A percentile compares a stretch with the other conserved stretches of the same genome.
Conservation (phyloP, 805 yeast genomes). For the Wilhelminamyces savonicus region DNA sequence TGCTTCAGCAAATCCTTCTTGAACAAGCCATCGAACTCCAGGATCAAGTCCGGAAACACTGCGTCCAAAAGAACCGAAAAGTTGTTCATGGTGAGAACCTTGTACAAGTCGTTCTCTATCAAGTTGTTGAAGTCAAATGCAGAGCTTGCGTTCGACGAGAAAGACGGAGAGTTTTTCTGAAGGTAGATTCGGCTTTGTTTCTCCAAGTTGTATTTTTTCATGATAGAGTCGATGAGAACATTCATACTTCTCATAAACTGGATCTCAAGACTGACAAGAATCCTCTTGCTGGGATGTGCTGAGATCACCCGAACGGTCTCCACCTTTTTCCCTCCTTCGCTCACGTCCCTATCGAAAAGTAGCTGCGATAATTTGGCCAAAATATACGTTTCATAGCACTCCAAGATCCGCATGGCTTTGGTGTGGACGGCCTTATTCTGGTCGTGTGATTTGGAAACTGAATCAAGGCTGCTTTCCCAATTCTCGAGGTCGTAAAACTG, state of each 20-base stretch:
- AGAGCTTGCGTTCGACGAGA: too few relatives aligned
- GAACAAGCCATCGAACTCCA: slow-evolving; percentile 27
- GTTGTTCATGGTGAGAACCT: slow-evolving; percentile 39
- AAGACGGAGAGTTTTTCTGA: slow-evolving; percentile 19
- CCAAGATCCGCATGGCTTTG: slow-evolving; percentile 27
- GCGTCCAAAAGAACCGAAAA: slow-evolving; percentile 28
- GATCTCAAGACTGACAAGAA: slow-evolving; percentile 35
- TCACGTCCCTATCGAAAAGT: slow-evolving; percentile 14
- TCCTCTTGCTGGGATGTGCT: slow-evolving; percentile 33
- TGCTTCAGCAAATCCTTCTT: slow-evolving; percentile 30
- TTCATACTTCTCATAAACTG: slow-evolving; percentile 40
- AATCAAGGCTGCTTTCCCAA: slow-evolving; percentile 21
- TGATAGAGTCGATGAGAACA: slow-evolving; percentile 33
- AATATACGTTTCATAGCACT: slow-evolving; percentile 30
- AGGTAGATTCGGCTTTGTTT: slow-evolving; percentile 6
- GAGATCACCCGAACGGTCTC: slow-evolving; percentile 23
- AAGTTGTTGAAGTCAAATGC: slow-evolving; percentile 7
- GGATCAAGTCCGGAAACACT: slow-evolving; percentile 25
- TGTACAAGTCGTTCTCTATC: slow-evolving; percentile 23
- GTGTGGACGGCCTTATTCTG: slow-evolving; percentile 22
- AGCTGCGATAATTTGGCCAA: slow-evolving; percentile 23
- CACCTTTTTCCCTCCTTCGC: slow-evolving; percentile 8
- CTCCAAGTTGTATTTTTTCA: slow-evolving; percentile 28
- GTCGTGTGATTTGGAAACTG: slow-evolving; percentile 1
- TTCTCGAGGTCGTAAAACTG: slow-evolving; percentile 39